phyloP scores from a whole-genome alignment of 768 basidiomycete species.

The Dentipellis sp. region DNA sequence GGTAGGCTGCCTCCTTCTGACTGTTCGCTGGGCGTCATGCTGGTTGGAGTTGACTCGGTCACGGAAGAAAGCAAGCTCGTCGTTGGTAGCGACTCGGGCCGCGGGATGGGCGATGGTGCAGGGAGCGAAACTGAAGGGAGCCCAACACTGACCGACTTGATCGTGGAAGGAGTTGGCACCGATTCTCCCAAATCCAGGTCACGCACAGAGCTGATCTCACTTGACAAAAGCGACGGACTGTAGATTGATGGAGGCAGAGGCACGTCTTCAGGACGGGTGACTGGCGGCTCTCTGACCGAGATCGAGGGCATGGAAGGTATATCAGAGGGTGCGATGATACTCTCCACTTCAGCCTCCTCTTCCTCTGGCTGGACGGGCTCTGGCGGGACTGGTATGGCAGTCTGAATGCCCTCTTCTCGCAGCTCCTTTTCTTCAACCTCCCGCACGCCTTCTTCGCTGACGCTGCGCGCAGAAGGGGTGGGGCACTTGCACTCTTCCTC shows the following conservation, averaged over 20 bases:
- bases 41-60: conserved; percentile 12
- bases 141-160: conserved; percentile 1
- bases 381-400: background rate
- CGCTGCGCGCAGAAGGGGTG: background rate
- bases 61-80: conserved; percentile 11
- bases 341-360: background rate
- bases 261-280: conserved; percentile 25
- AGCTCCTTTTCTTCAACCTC: background rate
- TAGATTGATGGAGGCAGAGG: conserved; percentile 31
- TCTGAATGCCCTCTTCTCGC: conserved; percentile 1
- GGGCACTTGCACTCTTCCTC: conserved; percentile 2
- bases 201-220: conserved; percentile 3
- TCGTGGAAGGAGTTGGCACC: background rate
- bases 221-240: conserved; percentile 19
- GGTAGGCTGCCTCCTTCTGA: conserved; percentile 13
- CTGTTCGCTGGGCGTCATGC: conserved; percentile 3
- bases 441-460: background rate
- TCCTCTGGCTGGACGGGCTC: background rate
- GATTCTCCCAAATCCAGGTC: background rate
- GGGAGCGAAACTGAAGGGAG: conserved; percentile 9
- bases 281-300: background rate
- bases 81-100: conserved; percentile 17
- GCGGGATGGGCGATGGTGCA: conserved; percentile 17
- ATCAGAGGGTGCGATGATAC: background rate
- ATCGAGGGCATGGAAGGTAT: conserved; percentile 3